Evolutionary conservation across 371 early-diverging fungal genomes (phyloP).

Genomic region (Mortierella sp.): DNA sequence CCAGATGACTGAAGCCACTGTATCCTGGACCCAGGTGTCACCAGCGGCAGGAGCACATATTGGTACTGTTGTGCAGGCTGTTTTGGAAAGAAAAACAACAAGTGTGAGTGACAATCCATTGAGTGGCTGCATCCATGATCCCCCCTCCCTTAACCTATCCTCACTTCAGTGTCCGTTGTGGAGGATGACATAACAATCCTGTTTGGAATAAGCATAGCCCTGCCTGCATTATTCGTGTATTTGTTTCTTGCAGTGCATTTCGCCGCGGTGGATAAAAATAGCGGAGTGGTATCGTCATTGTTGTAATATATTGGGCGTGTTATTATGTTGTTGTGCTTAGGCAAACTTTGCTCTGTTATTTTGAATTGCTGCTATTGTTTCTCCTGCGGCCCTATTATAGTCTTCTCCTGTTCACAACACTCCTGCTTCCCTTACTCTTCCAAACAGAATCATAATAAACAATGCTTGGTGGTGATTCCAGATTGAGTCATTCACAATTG

Average conservation of each 20-base stretch:
- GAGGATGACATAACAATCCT: not conserved
- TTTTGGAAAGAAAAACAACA: not conserved
- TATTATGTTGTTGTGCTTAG: not conserved
- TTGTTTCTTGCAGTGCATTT: not conserved
- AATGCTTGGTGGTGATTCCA: not conserved
- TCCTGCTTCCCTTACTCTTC: not conserved
- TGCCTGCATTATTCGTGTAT: not conserved
- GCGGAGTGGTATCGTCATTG: slow-evolving; percentile 7
- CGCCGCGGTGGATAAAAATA: slow-evolving; percentile 15
- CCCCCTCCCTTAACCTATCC: not conserved
- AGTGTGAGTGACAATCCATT: not conserved
- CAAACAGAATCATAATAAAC: slow-evolving; percentile 2
- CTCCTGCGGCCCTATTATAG: not conserved
- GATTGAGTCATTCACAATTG: not conserved
- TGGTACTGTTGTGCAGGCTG: slow-evolving; percentile 20
- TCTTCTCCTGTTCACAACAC: not conserved
- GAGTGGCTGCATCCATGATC: not conserved
- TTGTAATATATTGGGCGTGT: not conserved
- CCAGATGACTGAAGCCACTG: slow-evolving; percentile 38
- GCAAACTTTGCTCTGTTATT: not conserved
- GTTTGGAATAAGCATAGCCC: not conserved
- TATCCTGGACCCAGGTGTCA: slow-evolving; percentile 24
- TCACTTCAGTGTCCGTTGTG: not conserved
- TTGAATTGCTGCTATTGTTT: slow-evolving; percentile 4
- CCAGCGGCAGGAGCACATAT: slow-evolving; percentile 36